Conservation (phyloP, 768 basidiomycete genomes). For the Lanmaoa rubissima region DNA sequence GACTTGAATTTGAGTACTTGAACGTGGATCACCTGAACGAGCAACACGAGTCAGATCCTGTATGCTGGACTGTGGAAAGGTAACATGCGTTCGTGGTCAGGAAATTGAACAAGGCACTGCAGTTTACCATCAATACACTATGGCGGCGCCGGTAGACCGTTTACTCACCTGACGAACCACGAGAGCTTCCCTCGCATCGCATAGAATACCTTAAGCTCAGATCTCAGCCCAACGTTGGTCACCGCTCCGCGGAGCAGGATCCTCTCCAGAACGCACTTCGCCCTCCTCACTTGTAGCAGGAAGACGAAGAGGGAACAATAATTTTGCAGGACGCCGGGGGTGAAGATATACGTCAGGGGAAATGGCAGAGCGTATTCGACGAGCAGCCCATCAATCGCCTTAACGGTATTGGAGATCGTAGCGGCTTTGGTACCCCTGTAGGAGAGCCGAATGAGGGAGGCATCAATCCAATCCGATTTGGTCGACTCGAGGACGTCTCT, state of each 20-base stretch:
- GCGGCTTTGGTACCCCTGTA: conserved; percentile 52
- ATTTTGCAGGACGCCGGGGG: conserved; percentile 48
- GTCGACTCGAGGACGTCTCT: conserved; percentile 59
- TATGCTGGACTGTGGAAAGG: neutral
- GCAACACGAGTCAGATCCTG: neutral
- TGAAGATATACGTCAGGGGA: conserved; percentile 77
- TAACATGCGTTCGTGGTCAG: conserved; percentile 65
- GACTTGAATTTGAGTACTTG: conserved; percentile 61
- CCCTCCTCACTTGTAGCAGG: conserved; percentile 69
- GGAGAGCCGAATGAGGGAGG: conserved; percentile 69
- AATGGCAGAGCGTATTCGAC: conserved; percentile 84
- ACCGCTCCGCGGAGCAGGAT: conserved; percentile 61
- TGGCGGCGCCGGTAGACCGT: neutral
- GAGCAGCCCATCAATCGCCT: conserved; percentile 60
- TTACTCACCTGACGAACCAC: conserved; percentile 83
- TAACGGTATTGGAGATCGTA: conserved; percentile 53
- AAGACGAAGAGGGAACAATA: conserved; percentile 73
- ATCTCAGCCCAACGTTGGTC: conserved; percentile 33
- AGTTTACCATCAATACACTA: neutral
- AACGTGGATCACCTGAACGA: conserved; percentile 61
- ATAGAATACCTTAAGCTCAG: conserved; percentile 68
- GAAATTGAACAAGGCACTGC: conserved; percentile 65
- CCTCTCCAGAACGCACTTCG: conserved; percentile 67
- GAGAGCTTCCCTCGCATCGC: conserved; percentile 73
- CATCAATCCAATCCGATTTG: conserved; percentile 55